phyloP scores from a whole-genome alignment of 495 filamentous ascomycete species.

The Hyphodiscus hymeniophilus region DNA sequence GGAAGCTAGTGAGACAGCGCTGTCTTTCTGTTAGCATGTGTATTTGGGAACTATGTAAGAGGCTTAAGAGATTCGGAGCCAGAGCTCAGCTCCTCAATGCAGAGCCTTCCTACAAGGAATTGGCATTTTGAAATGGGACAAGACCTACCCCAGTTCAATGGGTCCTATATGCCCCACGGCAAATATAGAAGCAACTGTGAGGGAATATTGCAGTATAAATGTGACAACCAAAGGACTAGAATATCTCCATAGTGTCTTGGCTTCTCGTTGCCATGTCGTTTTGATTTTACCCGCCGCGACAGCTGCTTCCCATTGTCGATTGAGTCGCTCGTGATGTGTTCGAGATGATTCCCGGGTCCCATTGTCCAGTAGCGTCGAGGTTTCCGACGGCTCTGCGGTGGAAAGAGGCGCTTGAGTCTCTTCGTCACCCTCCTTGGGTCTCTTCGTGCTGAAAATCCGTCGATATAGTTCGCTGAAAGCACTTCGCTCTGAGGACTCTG shows the following conservation, averaged over 20 bases:
- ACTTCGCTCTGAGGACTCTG: conserved; percentile 12
- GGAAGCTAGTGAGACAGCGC: conserved; percentile 55
- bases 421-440: conserved; percentile 28
- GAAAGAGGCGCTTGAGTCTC: conserved; percentile 1
- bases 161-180: conserved; percentile 57
- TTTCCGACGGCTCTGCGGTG: conserved; percentile 28
- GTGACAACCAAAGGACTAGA: conserved; percentile 56
- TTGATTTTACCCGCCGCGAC: conserved; percentile 64
- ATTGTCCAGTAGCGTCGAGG: conserved; percentile 25
- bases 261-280: conserved; percentile 79
- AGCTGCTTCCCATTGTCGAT: conserved; percentile 71
- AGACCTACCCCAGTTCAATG: conserved; percentile 52
- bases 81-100: too few species aligned
- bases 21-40: too few species aligned
- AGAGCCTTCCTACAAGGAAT: too few species aligned
- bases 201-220: conserved; percentile 63
- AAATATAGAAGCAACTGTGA: conserved; percentile 61
- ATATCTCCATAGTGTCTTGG: conserved; percentile 54
- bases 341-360: conserved; percentile 11
- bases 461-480: conserved; percentile 27
- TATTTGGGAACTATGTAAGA: too few species aligned
- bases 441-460: conserved; percentile 36
- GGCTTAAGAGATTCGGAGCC: too few species aligned
- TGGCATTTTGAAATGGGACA: too few species aligned
- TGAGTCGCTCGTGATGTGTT: conserved; percentile 28